Conservation (phyloP, 2,329 filamentous ascomycete genomes). For the Trichoderma sp. region DNA sequence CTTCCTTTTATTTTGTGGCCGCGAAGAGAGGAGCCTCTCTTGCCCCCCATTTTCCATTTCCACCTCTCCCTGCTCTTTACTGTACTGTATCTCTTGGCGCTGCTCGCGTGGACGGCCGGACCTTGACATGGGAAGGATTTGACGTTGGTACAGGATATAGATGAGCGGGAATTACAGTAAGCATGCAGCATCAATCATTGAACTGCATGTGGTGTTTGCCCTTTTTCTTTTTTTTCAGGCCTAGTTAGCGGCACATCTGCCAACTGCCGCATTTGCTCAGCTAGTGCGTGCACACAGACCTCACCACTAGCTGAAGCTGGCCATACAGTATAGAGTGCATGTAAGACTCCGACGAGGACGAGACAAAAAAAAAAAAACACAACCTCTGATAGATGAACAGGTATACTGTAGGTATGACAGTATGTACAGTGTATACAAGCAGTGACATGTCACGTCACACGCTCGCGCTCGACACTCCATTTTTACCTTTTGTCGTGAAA, state of each 20-base stretch:
- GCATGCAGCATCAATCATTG: background rate
- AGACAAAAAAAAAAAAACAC: background rate
- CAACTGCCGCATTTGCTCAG: slow-evolving; percentile 8
- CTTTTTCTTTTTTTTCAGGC: background rate
- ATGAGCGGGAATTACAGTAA: slow-evolving; percentile 1
- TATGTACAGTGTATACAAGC: no score
- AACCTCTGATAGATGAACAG: background rate
- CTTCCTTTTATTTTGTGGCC: background rate
- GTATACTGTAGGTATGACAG: no score
- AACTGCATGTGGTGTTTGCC: background rate
- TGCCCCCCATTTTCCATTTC: background rate
- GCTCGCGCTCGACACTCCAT: background rate
- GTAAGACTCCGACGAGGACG: slow-evolving; percentile 8
- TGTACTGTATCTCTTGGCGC: background rate
- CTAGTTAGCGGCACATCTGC: background rate
- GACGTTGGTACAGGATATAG: background rate
- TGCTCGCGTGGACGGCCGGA: background rate
- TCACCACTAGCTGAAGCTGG: background rate
- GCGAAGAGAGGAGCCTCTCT: background rate
- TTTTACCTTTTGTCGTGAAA: background rate
- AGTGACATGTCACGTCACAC: background rate
- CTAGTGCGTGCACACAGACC: background rate
- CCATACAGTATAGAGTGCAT: background rate
- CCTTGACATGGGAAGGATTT: background rate
- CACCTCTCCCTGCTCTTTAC: background rate